A percentile compares a stretch with the other conserved stretches of the same genome.
Evolutionary conservation across 2,329 filamentous ascomycete genomes (phyloP).

Genomic region (Xylariaceae sp.): DNA sequence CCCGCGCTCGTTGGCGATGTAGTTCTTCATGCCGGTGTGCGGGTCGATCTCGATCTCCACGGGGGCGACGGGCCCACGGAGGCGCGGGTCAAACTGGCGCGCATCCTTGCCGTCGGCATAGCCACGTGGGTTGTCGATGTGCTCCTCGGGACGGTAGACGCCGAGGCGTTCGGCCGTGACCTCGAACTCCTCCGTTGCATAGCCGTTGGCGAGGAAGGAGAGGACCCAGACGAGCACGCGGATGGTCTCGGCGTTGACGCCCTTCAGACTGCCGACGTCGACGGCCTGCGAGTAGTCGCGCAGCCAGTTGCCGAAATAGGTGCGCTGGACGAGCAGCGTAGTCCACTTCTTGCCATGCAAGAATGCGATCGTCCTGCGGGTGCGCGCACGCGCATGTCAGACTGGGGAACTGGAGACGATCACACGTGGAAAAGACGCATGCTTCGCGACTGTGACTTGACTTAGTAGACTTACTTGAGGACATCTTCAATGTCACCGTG

Average conservation of each 20-base stretch:
- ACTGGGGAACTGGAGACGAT: not conserved
- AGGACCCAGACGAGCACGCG: constrained; percentile 76
- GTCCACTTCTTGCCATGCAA: constrained; percentile 82
- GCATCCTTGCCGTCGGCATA: constrained; percentile 87
- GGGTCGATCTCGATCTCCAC: constrained; percentile 68
- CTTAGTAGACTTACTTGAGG: constrained; percentile 46
- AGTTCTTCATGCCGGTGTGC: constrained; percentile 96
- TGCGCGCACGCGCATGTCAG: constrained; percentile 1
- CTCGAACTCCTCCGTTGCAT: constrained; percentile 81
- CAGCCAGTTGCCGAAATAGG: constrained; percentile 84
- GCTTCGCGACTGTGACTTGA: too few relatives aligned
- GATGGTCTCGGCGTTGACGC: constrained; percentile 71
- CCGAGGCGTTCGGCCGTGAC: constrained; percentile 75
- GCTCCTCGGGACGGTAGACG: constrained; percentile 71
- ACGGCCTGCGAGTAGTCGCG: constrained; percentile 81
- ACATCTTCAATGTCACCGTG: constrained; percentile 79
- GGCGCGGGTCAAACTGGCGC: constrained; percentile 70
- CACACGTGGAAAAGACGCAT: too few relatives aligned
- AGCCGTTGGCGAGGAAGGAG: constrained; percentile 75
- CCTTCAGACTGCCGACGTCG: constrained; percentile 74
- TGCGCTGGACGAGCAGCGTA: constrained; percentile 68
- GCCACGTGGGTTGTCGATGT: constrained; percentile 73
- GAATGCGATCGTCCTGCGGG: constrained; percentile 56
- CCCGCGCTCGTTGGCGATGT: constrained; percentile 86
- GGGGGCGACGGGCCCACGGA: constrained; percentile 71